Conservation (phyloP, 1,284 basidiomycete genomes). For the Boletus mariae region DNA sequence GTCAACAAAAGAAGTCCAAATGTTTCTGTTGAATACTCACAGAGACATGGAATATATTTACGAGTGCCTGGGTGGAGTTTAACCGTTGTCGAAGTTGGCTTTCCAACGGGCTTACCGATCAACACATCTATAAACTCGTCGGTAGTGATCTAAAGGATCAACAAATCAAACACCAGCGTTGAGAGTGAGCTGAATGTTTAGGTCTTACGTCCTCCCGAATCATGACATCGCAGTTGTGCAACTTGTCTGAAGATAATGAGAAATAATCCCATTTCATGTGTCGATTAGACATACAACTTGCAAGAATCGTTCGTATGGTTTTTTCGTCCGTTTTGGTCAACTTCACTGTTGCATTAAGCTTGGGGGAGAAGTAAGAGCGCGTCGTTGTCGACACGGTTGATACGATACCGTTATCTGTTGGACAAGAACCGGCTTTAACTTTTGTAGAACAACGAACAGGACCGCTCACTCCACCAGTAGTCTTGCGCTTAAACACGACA, state of each 20-base stretch:
- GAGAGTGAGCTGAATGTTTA: conserved; percentile 1
- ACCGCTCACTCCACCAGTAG: conserved; percentile 81
- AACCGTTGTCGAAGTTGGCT: background rate
- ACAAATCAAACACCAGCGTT: background rate
- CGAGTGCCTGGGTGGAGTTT: conserved; percentile 61
- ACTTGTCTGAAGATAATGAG: conserved; percentile 50
- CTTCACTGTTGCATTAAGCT: conserved; percentile 90
- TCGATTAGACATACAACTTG: conserved; percentile 59
- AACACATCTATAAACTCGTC: conserved; percentile 98
- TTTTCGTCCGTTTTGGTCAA: conserved; percentile 94
- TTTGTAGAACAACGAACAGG: background rate
- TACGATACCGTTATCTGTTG: conserved; percentile 29
- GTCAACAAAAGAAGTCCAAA: background rate
- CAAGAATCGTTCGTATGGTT: conserved; percentile 88
- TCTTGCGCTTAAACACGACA: conserved; percentile 81
- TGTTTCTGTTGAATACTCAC: conserved; percentile 40
- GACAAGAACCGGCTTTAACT: background rate
- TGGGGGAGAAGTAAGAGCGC: conserved; percentile 7
- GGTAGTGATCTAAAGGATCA: conserved; percentile 70
- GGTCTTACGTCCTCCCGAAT: conserved; percentile 88
- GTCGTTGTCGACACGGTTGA: background rate
- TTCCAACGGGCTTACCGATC: conserved; percentile 53
- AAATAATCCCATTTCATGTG: background rate
- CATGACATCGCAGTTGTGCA: conserved; percentile 97
- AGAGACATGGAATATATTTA: conserved; percentile 92